These are phyloP conservation scores for Cladosporium colombiae DNA, from an alignment of 2,329 filamentous ascomycete genomes.

Conservation along the genomic window DNA sequence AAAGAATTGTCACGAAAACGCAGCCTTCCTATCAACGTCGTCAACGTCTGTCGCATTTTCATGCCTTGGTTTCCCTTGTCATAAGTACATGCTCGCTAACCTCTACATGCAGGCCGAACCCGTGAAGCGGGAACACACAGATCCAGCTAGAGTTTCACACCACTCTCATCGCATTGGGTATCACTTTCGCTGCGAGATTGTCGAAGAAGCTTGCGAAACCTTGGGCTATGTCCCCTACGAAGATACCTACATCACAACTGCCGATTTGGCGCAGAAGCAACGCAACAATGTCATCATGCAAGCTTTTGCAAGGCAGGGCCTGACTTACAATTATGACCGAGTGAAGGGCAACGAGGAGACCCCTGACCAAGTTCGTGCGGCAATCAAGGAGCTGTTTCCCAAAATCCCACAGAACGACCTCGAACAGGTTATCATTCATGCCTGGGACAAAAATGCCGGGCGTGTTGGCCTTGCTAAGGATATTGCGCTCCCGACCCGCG, in stretches of 20 bases:
- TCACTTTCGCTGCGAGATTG: slow-evolving; percentile 62
- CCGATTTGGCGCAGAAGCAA: slow-evolving; percentile 28
- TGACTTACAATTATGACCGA: slow-evolving; percentile 18
- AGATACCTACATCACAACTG: slow-evolving; percentile 31
- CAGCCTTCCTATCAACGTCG: slow-evolving; percentile 57
- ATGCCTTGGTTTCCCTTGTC: background rate
- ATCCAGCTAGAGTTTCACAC: slow-evolving; percentile 50
- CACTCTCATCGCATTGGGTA: slow-evolving; percentile 64
- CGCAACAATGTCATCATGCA: slow-evolving; percentile 35
- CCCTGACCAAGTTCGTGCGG: slow-evolving; percentile 56
- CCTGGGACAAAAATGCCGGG: slow-evolving; percentile 60
- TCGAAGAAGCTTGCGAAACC: slow-evolving; percentile 58
- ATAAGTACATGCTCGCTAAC: background rate
- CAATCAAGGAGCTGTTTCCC: slow-evolving; percentile 63
- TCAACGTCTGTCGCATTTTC: slow-evolving; percentile 55
- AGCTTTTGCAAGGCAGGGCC: slow-evolving; percentile 39
- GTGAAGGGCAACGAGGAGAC: slow-evolving; percentile 25
- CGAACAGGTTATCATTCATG: slow-evolving; percentile 59
- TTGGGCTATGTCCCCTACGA: slow-evolving; percentile 43
- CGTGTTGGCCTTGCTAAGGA: slow-evolving; percentile 60
- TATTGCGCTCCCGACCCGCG: slow-evolving; percentile 57
- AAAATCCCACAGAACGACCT: slow-evolving; percentile 62
- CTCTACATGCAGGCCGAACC: slow-evolving; percentile 20
- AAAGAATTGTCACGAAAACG: slow-evolving; percentile 61
- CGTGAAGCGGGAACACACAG: too few relatives aligned